Conservation (phyloP, 106 monocot genomes). For the Agapanthus africanus region DNA sequence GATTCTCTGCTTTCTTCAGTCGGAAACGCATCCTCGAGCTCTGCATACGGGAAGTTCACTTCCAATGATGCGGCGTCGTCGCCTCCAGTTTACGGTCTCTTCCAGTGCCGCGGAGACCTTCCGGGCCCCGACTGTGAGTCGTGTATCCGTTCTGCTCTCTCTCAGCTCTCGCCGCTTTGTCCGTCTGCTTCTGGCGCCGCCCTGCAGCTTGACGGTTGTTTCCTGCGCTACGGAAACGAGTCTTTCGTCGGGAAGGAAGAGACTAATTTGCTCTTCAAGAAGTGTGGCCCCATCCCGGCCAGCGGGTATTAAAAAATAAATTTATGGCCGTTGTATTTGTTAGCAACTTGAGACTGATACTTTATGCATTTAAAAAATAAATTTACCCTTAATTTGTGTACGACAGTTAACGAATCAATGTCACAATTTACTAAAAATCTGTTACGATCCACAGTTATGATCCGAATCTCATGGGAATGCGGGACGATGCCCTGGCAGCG, state of each 20-base stretch:
- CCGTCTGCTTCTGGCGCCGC: constrained; percentile 42
- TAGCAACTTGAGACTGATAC: too few relatives aligned
- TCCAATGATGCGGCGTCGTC: constrained; percentile 29
- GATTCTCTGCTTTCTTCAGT: constrained; percentile 71
- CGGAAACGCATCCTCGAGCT: constrained; percentile 42
- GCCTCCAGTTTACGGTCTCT: constrained; percentile 42
- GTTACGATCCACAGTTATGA: constrained; percentile 1
- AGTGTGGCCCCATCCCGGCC: constrained; percentile 40
- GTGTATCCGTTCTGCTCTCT: constrained; percentile 55
- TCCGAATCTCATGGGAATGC: constrained; percentile 20
- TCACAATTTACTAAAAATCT: too few relatives aligned
- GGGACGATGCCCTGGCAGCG: constrained; percentile 36
- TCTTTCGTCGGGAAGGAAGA: constrained; percentile 60
- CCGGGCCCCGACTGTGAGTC: constrained; percentile 38
- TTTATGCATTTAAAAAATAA: too few relatives aligned
- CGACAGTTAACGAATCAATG: too few relatives aligned
- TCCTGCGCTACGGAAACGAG: constrained; percentile 64
- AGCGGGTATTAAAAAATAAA: constrained; percentile 9
- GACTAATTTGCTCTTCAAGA: constrained; percentile 60
- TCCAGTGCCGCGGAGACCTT: constrained; percentile 87
- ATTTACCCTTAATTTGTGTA: not conserved
- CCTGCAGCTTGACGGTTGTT: constrained; percentile 75
- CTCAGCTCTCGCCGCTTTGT: constrained; percentile 52
- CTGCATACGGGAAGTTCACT: constrained; percentile 66
- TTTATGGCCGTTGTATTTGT: too few relatives aligned